Evolutionary conservation across 805 yeast genomes (phyloP), one percentile per base, ranked within the genome.

Genomic region (Wickerhamiella spandovensis): DNA sequence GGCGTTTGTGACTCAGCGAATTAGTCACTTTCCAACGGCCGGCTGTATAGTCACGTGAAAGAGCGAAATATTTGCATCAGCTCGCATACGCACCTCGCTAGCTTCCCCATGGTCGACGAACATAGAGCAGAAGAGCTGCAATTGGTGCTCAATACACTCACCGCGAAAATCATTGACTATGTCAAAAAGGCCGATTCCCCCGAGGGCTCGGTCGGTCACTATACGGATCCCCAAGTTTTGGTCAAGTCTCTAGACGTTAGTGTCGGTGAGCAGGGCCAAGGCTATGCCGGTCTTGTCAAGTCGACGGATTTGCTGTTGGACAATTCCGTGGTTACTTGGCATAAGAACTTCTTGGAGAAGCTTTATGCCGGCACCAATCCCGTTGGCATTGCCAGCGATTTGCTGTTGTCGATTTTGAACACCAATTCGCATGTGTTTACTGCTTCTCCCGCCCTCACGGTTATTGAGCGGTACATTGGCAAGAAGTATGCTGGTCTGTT

Each of bases 281-380:
- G 72, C 1, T 53, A 64, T 3, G 65, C 69, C 28, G 75, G 75
- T 6, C 70, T 84, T 5, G 61, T 76, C 39, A 61, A 60, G 1
- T 68, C 74, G 2, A 73, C 82, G 48, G 80, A 82, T 53, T 63
- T 71, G 43, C 75, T 85, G 1, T 66, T 85, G 54, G 66, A 75
- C 46, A 75, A 80, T 58, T 82, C 90, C 0, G 86, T 83, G 41
- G 84, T 81, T 48, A 86, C 95, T 0, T 86, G 95, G 95, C 83
- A 82, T 61, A 82, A 85, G 0, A 94, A 94, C 1, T 85, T 85
- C 60, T 66, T 85, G 68, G 95, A 86, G 62, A 85, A 85, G 64
- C 68, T 85, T 50, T 85, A 85, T 57, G 94, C 94, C 0, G 77
- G 85, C n/a, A 84, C 85, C 24, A 85, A 84, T 60, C 89, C 95